Conservation (phyloP, 768 basidiomycete species). For the Pholiota conissans region DNA sequence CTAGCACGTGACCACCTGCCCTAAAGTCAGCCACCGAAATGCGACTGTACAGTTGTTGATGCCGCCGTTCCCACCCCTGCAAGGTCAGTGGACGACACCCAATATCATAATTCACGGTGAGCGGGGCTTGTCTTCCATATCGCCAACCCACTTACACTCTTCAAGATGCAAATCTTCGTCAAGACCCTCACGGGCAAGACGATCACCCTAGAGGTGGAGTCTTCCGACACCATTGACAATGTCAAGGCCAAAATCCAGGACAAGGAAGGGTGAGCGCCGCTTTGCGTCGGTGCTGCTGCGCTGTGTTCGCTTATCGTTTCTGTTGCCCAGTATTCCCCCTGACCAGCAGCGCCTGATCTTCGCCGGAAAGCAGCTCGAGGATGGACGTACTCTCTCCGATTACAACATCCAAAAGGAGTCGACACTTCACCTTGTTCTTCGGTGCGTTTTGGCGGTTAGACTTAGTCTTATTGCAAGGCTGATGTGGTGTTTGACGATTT, state of each 20-base stretch:
- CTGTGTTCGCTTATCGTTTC: neutral
- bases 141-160: conserved; percentile 11
- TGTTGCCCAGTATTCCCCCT: conserved; percentile 70
- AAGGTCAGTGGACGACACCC: conserved; percentile 16
- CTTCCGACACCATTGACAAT: conserved; percentile 95
- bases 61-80: conserved; percentile 27
- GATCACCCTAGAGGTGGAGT: conserved; percentile 98
- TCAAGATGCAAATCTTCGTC: conserved; percentile 57
- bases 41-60: conserved; percentile 27
- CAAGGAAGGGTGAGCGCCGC: conserved; percentile 49
- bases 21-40: conserved; percentile 40
- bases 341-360: conserved; percentile 96
- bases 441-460: conserved; percentile 46
- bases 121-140: conserved; percentile 21
- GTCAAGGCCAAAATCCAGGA: conserved; percentile 78
- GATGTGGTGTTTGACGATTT: neutral
- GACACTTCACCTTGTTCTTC: conserved; percentile 95
- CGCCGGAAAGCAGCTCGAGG: conserved; percentile 98
- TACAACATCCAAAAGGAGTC: conserved; percentile 99
- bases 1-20: conserved; percentile 31
- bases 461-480: neutral
- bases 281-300: neutral
- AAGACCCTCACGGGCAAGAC: conserved; percentile 94
- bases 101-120: conserved; percentile 31
- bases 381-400: conserved; percentile 93